Evolutionary conservation across 129 eudicot genomes (phyloP), one percentile per base, ranked within the genome.

Genomic region (Tanacetum coccineum): DNA sequence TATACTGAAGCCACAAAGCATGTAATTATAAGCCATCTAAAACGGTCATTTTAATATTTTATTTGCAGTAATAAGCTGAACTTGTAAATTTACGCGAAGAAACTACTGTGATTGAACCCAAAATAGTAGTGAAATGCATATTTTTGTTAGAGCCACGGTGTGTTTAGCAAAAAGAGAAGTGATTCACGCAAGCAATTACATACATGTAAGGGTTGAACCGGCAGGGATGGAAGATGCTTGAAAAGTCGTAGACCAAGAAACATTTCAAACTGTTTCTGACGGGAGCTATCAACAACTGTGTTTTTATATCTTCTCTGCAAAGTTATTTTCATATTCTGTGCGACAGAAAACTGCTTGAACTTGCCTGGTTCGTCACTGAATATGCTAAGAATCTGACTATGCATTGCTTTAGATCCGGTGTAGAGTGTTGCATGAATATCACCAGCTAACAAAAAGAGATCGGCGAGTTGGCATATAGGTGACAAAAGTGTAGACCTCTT

Each of bases 321-420:
- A 62, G 98, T 86, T 45, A 93, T 93, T 75, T 88, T 93, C 92
- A 93, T 52, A 85, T 93, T 93, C 76, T 93, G 98, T 49, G 98
- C 98, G 44, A 87, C 95, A 70, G 98, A 89, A 48, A 93, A 93
- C 84, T 93, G 96, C 59, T 89, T 86, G 61, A 86, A 93, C 76
- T 93, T 93, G 28, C 98, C 95, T 18, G 89, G 88, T 81, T 93
- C 98, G 32, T 93, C 98, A 30, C 65, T 93, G 73, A 93, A 93
- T 67, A 93, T 93, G 84, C 83, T 88, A 48, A 93, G 92, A 78
- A 93, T 89, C 75, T 93, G 98, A 76, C 98, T 93, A 68, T 93
- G 96, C 98, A 93, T 93, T 26, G 98, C 98, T 82, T 88, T 93
- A 50, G 98, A 93, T 53, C 98, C 98, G 30, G 98, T 93, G 70